Base-by-base conservation (phyloP, 495 filamentous ascomycete genomes). In the Penicillium coffeae region DNA sequence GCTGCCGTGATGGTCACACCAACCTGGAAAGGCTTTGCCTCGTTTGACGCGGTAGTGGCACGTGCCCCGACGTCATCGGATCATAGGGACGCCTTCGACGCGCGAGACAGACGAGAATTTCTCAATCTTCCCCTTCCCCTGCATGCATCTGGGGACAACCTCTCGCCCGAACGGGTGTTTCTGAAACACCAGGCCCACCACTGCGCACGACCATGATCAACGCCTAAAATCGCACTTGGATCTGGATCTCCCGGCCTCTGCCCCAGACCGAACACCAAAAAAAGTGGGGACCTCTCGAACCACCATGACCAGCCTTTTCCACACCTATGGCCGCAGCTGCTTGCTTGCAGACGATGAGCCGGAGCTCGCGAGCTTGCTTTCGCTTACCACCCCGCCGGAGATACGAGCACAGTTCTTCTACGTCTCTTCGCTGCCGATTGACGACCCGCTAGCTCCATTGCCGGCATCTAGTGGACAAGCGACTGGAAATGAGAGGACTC, bases 341-440 rank as follows among this genome's bases (percentile, higher is more conserved):
- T 59, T 74, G 40, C 64, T 81, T 12, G 54, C 66, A 16, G 66
- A 69, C 21, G 69, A 72, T 35, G 65, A 69, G 32, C 56, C 57
- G 8, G 60, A 63, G 50, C 66, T 55, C 46, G 53, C 66, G 13
- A 58, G 55, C 48, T 68, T 63, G 48, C 60, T 65, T 42, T 60
- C 56, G 34, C 64, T 47, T 21, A 42, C 52, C n/a, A 50, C 53
- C 19, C 70, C 73, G 20, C 76, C 76, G n/a, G 63, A 60, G 7
- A 58, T 87, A 22, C 74, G 74, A 20, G 76, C 85, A 37, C 89
- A 90, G 37, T 94, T 87, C 71, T 94, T 92, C 62, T 93, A 92
- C 66, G 74, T 80, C 21, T 90, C 88, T 12, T 72, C 78, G 15
- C 72, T 88, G 22, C 82, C 88, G 33, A 86, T 94, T 59, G 89